Evolutionary conservation across 768 basidiomycete species (phyloP).

Genomic region (Leccinum disarticulatum): DNA sequence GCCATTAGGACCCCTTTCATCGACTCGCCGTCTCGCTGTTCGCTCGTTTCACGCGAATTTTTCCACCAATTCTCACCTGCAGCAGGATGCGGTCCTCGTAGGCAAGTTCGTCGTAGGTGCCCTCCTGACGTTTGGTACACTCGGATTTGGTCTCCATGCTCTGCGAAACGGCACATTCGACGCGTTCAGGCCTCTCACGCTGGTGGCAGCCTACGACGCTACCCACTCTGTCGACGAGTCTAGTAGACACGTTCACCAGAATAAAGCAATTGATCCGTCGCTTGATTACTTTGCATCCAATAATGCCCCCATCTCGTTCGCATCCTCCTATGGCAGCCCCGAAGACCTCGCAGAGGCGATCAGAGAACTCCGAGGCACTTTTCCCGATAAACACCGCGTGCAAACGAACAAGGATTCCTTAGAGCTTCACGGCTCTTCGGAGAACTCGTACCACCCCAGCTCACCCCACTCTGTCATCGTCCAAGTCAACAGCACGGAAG

Average conservation of each 20-base stretch:
- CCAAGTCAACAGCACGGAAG: constrained; percentile 65
- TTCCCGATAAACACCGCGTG: constrained; percentile 49
- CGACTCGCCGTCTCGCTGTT: neutral
- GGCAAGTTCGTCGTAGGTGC: constrained; percentile 19
- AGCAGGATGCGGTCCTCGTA: constrained; percentile 4
- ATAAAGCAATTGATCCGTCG: neutral
- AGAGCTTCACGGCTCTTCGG: constrained; percentile 61
- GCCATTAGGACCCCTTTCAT: neutral
- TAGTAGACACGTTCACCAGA: constrained; percentile 3
- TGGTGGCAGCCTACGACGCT: neutral
- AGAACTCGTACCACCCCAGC: constrained; percentile 65
- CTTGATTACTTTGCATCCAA: neutral
- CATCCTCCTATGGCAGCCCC: constrained; percentile 44
- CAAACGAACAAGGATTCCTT: constrained; percentile 52
- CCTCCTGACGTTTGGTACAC: constrained; percentile 20
- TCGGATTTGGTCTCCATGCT: constrained; percentile 21
- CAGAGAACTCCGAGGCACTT: constrained; percentile 44
- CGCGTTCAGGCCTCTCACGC: constrained; percentile 6
- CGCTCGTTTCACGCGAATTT: neutral
- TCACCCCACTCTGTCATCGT: constrained; percentile 59
- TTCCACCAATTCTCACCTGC: constrained; percentile 1
- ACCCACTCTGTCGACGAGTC: neutral
- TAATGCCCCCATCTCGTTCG: constrained; percentile 4
- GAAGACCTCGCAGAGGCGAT: constrained; percentile 52
- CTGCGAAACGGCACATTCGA: constrained; percentile 6